Evolutionary conservation across 331 rosid species (phyloP), one percentile per base, ranked within the genome.

Genomic region (Prunus yedoensis): DNA sequence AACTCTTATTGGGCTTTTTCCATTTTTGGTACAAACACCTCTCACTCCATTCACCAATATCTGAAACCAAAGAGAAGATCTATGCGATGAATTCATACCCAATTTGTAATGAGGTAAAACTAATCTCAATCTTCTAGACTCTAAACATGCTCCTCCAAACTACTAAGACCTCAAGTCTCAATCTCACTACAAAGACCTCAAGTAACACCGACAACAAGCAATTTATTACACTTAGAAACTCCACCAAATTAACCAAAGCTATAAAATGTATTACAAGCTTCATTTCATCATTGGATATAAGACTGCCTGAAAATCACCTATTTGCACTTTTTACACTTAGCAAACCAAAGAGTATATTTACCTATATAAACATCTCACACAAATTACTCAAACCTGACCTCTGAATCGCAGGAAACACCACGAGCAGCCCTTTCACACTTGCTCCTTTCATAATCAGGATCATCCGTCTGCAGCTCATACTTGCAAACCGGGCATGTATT

Each of bases 401-500:
- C 87, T 72, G 85, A 87, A 45, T 82, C 79, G 74, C 82, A 32
- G 66, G 38, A 46, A 66, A 64, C 65, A 72, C 80, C 92, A 46
- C 43, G 79, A 52, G 73, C 79, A 18, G 81, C 79, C 64, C 91
- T 75, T 46, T 43, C 84, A 68, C 77, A 59, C 88, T 86, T 87
- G 79, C 85, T 87, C 78, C 83, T 91, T 83, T 91, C 96, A 28
- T 94, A 91, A 70, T 87, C 94, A 1, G 89, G 85, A 80, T 94
- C 95, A 77, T 94, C 97, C 0, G 97, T 94, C 27, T 0, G 98
- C 83, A 94, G 77, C 85, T 94, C 97, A 38, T 73, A 89, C 86
- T 95, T 85, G 79, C 97, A 94, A 74, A 91, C 93, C 0, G 98
- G 98, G 70, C 98, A 94, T 0, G 98, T 88, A 76, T 94, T 91